Evolutionary conservation across 2,329 filamentous ascomycete species (phyloP), one percentile per base, ranked within the genome.

Genomic region (Trichophyton benhamiae): DNA sequence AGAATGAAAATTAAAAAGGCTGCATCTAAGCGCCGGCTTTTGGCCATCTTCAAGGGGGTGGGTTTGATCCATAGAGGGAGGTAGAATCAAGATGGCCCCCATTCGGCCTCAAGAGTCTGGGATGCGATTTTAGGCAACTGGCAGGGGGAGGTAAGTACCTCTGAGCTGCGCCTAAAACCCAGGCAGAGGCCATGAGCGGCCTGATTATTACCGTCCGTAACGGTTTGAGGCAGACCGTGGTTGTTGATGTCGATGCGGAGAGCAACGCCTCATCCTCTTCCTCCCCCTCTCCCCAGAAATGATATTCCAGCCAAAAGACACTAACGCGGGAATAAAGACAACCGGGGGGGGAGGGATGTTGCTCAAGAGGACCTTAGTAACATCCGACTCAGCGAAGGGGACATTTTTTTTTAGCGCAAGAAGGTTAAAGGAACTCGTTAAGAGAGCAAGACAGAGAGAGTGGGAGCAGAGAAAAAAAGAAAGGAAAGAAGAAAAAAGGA

Each of bases 1-100:
- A 58, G 27, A 58, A 22, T 58, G 38, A 58, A 58, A 58, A 58
- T 58, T 58, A 58, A 58, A 58, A 58, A 41, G 55, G 30, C 55
- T 58, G 55, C 55, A 58, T 58, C 33, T 58, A 58, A 58, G 55
- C 55, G 55, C 55, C 55, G 55, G 38, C 55, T 30, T 58, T 41
- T 58, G 55, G 55, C 17, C 15, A 42, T 42, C 49, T 25, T 53
- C 49, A 53, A 58, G 33, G 55, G 53, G 38, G 30, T 20, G 13
- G 55, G 33, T 25, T 25, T 42, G n/a, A 7, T 58, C 33, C 33
- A 58, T 41, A 42, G 55, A 22, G 55, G 4, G 55, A 42, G 30
- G 55, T 33, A 53, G 49, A 53, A 53, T 48, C 44, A 30, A 42
- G 30, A 58, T 30, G 55, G 55, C 55, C 55, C 55, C 55, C 55